A percentile compares a stretch with the other conserved stretches of the same genome.
These are phyloP conservation scores for Colletotrichum sp. DNA, from an alignment of 2,329 filamentous ascomycete species.

Conservation along the genomic window DNA sequence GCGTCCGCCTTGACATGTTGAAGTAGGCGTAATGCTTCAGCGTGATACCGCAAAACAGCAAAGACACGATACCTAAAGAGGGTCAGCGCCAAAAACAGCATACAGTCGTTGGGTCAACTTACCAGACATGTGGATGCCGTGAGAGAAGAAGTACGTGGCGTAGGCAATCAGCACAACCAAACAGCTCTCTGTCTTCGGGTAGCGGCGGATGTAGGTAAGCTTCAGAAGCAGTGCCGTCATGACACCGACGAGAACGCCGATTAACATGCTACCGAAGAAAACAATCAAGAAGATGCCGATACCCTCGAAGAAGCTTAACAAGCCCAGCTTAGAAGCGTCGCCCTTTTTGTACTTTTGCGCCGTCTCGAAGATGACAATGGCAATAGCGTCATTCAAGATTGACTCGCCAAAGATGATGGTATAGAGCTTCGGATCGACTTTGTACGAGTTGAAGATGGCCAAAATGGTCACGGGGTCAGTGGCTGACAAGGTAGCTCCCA, in stretches of 20 bases:
- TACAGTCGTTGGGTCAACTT: slow-evolving; percentile 38
- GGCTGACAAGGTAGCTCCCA: slow-evolving; percentile 93
- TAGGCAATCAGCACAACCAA: slow-evolving; percentile 93
- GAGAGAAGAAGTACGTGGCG: slow-evolving; percentile 96
- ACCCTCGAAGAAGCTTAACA: slow-evolving; percentile 87
- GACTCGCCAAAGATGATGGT: slow-evolving; percentile 99
- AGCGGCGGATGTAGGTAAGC: slow-evolving; percentile 89
- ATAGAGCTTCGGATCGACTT: slow-evolving; percentile 98
- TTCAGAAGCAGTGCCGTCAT: slow-evolving; percentile 88
- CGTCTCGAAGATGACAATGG: slow-evolving; percentile 98
- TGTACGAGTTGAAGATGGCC: slow-evolving; percentile 99
- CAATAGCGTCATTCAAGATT: slow-evolving; percentile 96
- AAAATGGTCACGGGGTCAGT: slow-evolving; percentile 98
- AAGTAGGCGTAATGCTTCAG: slow-evolving; percentile 99
- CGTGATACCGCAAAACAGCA: slow-evolving; percentile 97
- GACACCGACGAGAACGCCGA: slow-evolving; percentile 88
- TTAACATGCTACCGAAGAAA: slow-evolving; percentile 92
- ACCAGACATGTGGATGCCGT: slow-evolving; percentile 96
- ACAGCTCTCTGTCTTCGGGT: slow-evolving; percentile 96
- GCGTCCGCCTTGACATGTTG: slow-evolving; percentile 98
- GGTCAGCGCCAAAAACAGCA: neutral
- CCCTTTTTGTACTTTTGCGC: slow-evolving; percentile 90
- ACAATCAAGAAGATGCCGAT: slow-evolving; percentile 93
- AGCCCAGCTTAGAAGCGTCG: slow-evolving; percentile 71
- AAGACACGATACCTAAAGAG: slow-evolving; percentile 82